Evolutionary conservation across 23 red algal species (phyloP), one percentile per base, ranked within the genome.

Genomic region (Pyropia yezoensis): DNA sequence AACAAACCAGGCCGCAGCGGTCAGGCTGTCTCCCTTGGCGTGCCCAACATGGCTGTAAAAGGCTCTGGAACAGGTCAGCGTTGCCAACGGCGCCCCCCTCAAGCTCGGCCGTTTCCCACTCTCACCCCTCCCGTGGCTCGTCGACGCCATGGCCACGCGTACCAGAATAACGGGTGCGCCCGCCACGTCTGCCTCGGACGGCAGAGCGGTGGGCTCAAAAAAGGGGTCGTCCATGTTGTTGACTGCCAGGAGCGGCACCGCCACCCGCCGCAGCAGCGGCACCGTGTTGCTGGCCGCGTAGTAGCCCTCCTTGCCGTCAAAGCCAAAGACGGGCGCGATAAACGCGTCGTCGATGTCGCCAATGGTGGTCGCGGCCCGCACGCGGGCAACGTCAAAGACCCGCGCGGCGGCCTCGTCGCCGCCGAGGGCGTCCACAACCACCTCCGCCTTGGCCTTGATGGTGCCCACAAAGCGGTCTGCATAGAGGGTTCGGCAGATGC

Each of bases 211-310:
- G 2, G 75, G 50, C 19, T 75, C 82, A 27, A 90, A 79, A 70
- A 97, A 91, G 19, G 93, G 93, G 54, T 97, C 93, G 53, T 97
- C 82, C 14, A 54, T 20, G 1, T 86, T 54, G 33, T 90, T 78
- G 18, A 97, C 66, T 20, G 88, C 52, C 54, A 82, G 69, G 5
- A 76, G 75, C 19, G 84, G 84, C 14, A 84, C 80, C 24, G 60
- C 27, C n/a, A 97, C 77, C 18, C 53, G 33, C 14, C 47, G 62
- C 56, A 97, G 67, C 29, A 80, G 67, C 49, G 67, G 65, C 27
- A 70, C 60, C 23, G 83, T 52, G 49, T 88, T 73, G 49, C 74
- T 49, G 60, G 67, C 28, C 54, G 34, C 51, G 57, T 97, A 97
- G 70, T 97, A 97, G 49, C 90, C 85, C 30, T 61, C 57, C 19